phyloP scores from a whole-genome alignment of 768 basidiomycete genomes.

The Kockovaella imperatae region DNA sequence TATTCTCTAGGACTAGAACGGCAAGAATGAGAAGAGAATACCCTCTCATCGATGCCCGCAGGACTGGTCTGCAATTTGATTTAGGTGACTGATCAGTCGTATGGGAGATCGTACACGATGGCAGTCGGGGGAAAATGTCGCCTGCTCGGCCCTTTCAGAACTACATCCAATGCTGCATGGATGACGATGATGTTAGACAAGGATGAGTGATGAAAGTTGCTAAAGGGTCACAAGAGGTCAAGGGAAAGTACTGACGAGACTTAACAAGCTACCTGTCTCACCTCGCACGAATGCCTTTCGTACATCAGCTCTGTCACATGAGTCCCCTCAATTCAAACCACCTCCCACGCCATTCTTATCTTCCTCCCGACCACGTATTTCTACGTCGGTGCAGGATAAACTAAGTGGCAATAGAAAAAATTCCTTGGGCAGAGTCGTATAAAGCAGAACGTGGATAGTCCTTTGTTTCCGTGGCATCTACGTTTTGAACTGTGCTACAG shows the following conservation, averaged over 20 bases:
- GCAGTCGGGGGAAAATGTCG: not conserved
- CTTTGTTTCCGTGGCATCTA: not conserved
- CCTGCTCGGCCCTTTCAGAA: not conserved
- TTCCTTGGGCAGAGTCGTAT: not conserved
- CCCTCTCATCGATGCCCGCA: no score
- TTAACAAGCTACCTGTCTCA: not conserved
- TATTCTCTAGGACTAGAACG: no score
- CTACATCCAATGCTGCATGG: not conserved
- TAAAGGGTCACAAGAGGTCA: not conserved
- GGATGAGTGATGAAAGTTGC: no score
- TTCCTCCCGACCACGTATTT: not conserved
- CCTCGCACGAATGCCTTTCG: not conserved
- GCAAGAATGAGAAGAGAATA: no score
- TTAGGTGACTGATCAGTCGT: not conserved
- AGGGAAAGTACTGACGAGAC: not conserved
- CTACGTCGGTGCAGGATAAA: slow-evolving; percentile 5
- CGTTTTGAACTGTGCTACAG: not conserved
- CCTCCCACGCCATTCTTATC: slow-evolving; percentile 2
- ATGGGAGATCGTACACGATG: not conserved
- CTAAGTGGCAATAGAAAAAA: not conserved
- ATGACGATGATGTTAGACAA: no score
- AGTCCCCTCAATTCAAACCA: not conserved
- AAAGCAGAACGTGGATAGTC: not conserved
- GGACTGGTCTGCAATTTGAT: not conserved
- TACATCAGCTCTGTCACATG: not conserved